Evolutionary conservation across 176 grass and related monocot species (phyloP).

Genomic region (Hsuehochloa calcarea): DNA sequence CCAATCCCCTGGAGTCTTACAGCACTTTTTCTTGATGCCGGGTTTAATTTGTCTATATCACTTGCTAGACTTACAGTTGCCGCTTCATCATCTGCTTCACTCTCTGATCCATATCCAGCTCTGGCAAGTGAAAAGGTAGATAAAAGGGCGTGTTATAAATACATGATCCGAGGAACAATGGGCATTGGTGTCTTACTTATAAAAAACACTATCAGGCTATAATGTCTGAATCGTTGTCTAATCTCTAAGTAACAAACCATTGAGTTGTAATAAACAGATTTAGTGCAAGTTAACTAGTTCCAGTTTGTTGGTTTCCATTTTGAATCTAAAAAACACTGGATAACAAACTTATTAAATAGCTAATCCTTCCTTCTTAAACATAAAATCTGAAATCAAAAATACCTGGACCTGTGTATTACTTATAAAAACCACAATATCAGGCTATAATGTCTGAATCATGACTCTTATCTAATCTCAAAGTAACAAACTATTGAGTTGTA

Average conservation of each 20-base stretch:
- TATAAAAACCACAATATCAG: too few species aligned
- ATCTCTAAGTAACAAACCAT: not conserved
- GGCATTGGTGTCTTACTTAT: not conserved
- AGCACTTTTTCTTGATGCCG: constrained; percentile 75
- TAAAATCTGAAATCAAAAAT: too few species aligned
- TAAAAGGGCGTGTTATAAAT: not conserved
- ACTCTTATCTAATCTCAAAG: too few species aligned
- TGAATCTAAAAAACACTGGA: too few species aligned
- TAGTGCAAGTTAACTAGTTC: too few species aligned
- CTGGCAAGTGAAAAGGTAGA: constrained; percentile 28
- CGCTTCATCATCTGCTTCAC: constrained; percentile 86
- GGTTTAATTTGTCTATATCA: constrained; percentile 73
- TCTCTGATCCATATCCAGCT: constrained; percentile 94
- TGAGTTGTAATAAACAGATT: not conserved
- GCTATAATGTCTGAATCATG: too few species aligned
- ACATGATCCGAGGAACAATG: not conserved
- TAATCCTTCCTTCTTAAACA: too few species aligned
- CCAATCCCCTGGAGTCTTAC: constrained; percentile 89
- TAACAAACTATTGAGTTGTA: too few species aligned
- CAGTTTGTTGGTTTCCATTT: too few species aligned
- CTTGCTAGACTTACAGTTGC: constrained; percentile 65
- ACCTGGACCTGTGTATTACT: too few species aligned
- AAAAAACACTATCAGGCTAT: not conserved
- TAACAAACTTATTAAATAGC: too few species aligned
- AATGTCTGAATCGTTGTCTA: not conserved